Conservation (phyloP, 225 moss, liverwort and hornwort species). For the Pleurozium schreberi region DNA sequence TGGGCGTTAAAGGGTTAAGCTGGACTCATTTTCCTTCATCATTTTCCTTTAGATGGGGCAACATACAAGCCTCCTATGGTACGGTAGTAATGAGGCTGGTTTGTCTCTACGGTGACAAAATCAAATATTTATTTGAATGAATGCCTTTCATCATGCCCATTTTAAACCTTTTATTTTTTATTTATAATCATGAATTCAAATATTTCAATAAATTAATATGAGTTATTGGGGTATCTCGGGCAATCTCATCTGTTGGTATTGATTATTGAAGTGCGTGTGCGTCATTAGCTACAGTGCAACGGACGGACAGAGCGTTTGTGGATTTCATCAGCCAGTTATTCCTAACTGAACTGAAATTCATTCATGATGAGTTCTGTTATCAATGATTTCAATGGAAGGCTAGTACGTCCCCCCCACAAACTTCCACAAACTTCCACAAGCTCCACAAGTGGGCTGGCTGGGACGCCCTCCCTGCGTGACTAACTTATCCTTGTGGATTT, state of each 20-base stretch:
- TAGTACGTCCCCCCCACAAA: too few species aligned
- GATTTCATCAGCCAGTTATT: neutral
- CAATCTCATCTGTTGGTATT: neutral
- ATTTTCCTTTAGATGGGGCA: too few species aligned
- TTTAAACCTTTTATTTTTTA: too few species aligned
- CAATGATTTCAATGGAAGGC: neutral
- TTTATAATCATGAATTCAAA: neutral
- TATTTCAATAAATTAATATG: neutral
- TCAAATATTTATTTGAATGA: too few species aligned
- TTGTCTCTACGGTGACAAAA: too few species aligned
- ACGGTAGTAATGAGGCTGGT: rapidly evolving
- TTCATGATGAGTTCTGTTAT: neutral
- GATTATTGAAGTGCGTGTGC: neutral
- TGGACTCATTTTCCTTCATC: too few species aligned
- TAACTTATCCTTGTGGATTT: too few species aligned
- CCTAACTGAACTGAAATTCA: too few species aligned
- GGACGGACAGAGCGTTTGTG: neutral
- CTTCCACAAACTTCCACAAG: neutral
- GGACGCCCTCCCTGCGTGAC: too few species aligned
- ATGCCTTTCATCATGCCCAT: rapidly evolving
- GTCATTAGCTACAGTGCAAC: neutral
- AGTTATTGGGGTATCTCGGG: neutral
- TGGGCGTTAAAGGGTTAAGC: too few species aligned
- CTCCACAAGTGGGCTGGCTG: neutral
- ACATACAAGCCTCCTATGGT: too few species aligned